Conservation (phyloP, 495 filamentous ascomycete species). For the Lentithecium fluviatile region DNA sequence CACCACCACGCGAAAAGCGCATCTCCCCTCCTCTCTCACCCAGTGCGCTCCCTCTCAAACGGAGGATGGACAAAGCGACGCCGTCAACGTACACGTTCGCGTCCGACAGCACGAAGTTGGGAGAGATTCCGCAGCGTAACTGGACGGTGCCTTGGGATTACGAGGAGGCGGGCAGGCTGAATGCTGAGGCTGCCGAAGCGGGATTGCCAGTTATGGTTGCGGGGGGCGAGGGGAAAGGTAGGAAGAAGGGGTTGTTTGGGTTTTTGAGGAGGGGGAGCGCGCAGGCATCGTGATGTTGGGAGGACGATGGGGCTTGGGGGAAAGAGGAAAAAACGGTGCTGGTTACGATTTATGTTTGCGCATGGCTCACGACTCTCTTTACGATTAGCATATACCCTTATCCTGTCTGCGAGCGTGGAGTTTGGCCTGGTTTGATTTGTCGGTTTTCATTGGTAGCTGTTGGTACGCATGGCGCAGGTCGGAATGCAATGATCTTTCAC, state of each 20-base stretch:
- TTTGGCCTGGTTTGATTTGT: background rate
- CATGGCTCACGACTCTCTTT: slow-evolving; percentile 4
- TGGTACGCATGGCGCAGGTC: too few species aligned
- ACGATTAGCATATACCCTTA: slow-evolving; percentile 5
- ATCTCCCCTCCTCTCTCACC: background rate
- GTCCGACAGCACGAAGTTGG: slow-evolving; percentile 45
- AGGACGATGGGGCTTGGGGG: background rate
- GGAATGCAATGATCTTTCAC: too few species aligned
- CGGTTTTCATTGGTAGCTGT: background rate
- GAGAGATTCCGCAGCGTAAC: slow-evolving; percentile 45
- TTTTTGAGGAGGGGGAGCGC: slow-evolving; percentile 25
- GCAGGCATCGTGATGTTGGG: background rate
- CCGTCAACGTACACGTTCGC: slow-evolving; percentile 42
- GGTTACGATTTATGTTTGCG: background rate
- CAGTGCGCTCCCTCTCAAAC: background rate
- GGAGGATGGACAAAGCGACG: slow-evolving; percentile 32
- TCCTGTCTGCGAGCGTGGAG: slow-evolving; percentile 7
- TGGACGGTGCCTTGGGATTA: slow-evolving; percentile 42
- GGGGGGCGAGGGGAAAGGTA: slow-evolving; percentile 10
- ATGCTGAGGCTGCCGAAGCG: slow-evolving; percentile 37
- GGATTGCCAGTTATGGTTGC: slow-evolving; percentile 11
- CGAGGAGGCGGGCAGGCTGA: slow-evolving; percentile 39
- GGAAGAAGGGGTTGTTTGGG: slow-evolving; percentile 31
- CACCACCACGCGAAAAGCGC: slow-evolving; percentile 8
- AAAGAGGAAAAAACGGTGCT: too few species aligned